Evolutionary conservation across 192 early-diverging fungal genomes (phyloP), one percentile per base, ranked within the genome.

Genomic region (Paraglomus occultum): DNA sequence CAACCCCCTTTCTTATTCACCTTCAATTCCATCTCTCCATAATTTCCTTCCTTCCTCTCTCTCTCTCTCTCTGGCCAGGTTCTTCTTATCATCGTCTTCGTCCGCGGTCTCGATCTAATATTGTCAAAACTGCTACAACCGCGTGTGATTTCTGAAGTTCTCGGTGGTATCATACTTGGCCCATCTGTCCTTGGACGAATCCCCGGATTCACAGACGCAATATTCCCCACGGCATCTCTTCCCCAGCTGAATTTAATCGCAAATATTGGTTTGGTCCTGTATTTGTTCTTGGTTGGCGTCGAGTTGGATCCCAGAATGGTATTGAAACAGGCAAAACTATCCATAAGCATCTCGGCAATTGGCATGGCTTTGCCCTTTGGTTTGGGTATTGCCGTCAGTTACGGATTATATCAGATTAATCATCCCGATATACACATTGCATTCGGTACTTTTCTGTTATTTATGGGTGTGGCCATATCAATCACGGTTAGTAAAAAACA

Each of bases 151-250:
- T 89, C 95, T 42, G 96, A 98, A 74, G 88, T 98, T 51, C 72
- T 96, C 38, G 94, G 89, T 22, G 94, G 94, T 9, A 93, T 96
- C 58, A 72, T 95, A 6, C 84, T 97, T 6, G 96, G 96, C 0
- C 94, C 93, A 2, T 90, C 94, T 1, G 92, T 85, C 1, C 81
- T 97, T 39, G 91, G 92, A 4, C 85, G 85, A 31, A 91, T 89
- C 54, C 83, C 85, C 18, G 80, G 76, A 3, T 96, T 91, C 73
- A 74, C 71, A 55, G 66, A 72, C 23, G 85, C 81, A 39, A 83
- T 97, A 7, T 97, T 98, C 74, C 91, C 91, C 22, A 15, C 73
- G 0, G 70, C 39, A 0, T 95, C 94, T 0, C 67, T 94, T 11
- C 82, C 87, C 6, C 82, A 81, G 48, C 77, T 98, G 12, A 90